Evolutionary conservation across 129 eudicot species (phyloP).

Genomic region (Flaveria robusta): DNA sequence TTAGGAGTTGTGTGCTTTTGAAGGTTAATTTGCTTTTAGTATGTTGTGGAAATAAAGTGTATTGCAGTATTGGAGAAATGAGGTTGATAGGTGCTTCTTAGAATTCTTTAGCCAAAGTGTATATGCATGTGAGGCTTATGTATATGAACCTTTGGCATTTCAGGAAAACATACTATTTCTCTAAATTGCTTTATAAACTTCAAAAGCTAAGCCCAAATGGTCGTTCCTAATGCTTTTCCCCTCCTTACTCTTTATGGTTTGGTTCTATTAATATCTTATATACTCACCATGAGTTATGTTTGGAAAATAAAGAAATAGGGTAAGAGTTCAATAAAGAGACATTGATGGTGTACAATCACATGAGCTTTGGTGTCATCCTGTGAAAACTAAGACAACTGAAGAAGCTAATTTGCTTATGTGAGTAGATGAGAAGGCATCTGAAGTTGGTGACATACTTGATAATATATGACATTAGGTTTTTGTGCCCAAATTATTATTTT

Average conservation of each 20-base stretch:
- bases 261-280: too few species aligned
- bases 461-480: too few species aligned
- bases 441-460: constrained; percentile 53
- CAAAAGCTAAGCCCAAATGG: neutral
- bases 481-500: too few species aligned
- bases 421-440: constrained; percentile 55
- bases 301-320: constrained; percentile 56
- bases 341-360: constrained; percentile 71
- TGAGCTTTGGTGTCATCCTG: constrained; percentile 96
- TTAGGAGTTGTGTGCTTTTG: too few species aligned
- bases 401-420: constrained; percentile 68
- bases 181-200: neutral
- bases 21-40: too few species aligned
- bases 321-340: constrained; percentile 65
- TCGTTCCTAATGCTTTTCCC: neutral
- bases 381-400: constrained; percentile 53
- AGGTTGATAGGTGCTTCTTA: constrained; percentile 6
- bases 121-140: neutral
- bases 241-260: neutral
- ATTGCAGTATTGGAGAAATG: neutral
- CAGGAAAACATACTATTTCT: neutral
- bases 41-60: too few species aligned
- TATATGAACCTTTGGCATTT: too few species aligned
- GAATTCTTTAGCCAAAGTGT: neutral
- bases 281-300: constrained; percentile 15